Evolutionary conservation across 2,329 filamentous ascomycete genomes (phyloP).

Genomic region (Diaporthe velutina): DNA sequence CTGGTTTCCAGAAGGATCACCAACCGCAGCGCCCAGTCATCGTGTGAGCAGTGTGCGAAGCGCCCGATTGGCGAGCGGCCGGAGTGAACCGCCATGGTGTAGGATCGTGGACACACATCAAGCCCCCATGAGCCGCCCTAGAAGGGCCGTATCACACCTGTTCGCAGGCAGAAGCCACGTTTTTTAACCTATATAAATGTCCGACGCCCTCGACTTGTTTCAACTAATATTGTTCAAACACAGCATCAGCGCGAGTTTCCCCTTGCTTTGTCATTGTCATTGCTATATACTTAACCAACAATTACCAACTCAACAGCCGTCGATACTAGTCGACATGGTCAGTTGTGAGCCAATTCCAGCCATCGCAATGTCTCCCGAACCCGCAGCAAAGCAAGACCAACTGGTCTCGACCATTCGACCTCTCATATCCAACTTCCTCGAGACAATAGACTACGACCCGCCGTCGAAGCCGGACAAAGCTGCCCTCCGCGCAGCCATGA

Average conservation of each 20-base stretch:
- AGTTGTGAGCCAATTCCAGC: background rate
- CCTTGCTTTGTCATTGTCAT: background rate
- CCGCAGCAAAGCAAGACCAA: background rate
- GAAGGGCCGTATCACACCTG: slow-evolving; percentile 12
- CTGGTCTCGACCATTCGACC: slow-evolving; percentile 22
- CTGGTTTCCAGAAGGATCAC: slow-evolving; percentile 14
- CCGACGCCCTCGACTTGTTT: background rate
- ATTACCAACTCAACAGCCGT: background rate
- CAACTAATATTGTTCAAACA: background rate
- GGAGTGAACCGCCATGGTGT: slow-evolving; percentile 11
- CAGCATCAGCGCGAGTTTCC: background rate
- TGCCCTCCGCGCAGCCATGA: slow-evolving; percentile 21
- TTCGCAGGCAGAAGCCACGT: slow-evolving; percentile 22
- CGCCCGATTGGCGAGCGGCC: slow-evolving; percentile 12
- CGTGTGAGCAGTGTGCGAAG: background rate
- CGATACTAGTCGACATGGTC: slow-evolving; percentile 4
- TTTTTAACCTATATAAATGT: background rate
- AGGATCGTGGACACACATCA: slow-evolving; percentile 11
- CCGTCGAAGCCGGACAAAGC: slow-evolving; percentile 1
- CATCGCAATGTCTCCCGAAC: background rate
- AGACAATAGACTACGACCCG: slow-evolving; percentile 20
- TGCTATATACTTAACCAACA: background rate
- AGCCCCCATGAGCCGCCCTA: slow-evolving; percentile 5
- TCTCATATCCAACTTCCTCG: slow-evolving; percentile 27
- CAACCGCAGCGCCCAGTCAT: slow-evolving; percentile 20